Conservation (phyloP, 2,329 filamentous ascomycete species). For the Aspergillus pseudoviridinutans region DNA sequence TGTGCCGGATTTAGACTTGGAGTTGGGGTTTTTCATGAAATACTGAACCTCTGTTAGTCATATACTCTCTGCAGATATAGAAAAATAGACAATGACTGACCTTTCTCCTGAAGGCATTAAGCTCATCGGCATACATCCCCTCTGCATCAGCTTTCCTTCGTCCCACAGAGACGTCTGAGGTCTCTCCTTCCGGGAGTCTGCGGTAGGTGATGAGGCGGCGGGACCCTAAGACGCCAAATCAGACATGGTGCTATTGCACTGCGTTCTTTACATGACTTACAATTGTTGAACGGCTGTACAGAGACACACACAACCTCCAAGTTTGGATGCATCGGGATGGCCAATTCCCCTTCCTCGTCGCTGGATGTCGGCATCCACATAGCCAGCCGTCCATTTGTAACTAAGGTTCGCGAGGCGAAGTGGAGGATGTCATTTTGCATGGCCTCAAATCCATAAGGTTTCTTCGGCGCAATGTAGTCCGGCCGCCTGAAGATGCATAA, state of each 20-base stretch:
- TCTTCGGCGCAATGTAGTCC: conserved; percentile 80
- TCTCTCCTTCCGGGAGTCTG: conserved; percentile 57
- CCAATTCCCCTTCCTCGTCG: conserved; percentile 70
- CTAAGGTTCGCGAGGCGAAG: conserved; percentile 72
- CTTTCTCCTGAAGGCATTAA: conserved; percentile 64
- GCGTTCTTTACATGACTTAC: conserved; percentile 41
- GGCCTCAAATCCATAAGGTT: conserved; percentile 83
- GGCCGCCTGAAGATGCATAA: conserved; percentile 44
- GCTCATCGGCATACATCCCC: conserved; percentile 57
- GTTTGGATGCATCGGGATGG: conserved; percentile 70
- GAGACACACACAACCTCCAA: conserved; percentile 72
- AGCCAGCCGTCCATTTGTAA: conserved; percentile 73
- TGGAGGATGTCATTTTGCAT: conserved; percentile 87
- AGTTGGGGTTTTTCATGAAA: conserved; percentile 9
- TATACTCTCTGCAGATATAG: not conserved
- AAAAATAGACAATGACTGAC: conserved; percentile 16
- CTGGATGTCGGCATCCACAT: conserved; percentile 98
- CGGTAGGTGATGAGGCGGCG: conserved; percentile 83
- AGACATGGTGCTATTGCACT: not conserved
- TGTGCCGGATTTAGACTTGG: not conserved
- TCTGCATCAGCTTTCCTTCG: conserved; percentile 32
- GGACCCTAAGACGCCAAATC: conserved; percentile 59
- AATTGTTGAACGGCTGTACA: conserved; percentile 85
- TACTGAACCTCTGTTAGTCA: conserved; percentile 8
- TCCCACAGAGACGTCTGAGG: conserved; percentile 27